These are phyloP conservation scores for Suillus americanus DNA, from an alignment of 768 basidiomycete genomes.

Conservation along the genomic window DNA sequence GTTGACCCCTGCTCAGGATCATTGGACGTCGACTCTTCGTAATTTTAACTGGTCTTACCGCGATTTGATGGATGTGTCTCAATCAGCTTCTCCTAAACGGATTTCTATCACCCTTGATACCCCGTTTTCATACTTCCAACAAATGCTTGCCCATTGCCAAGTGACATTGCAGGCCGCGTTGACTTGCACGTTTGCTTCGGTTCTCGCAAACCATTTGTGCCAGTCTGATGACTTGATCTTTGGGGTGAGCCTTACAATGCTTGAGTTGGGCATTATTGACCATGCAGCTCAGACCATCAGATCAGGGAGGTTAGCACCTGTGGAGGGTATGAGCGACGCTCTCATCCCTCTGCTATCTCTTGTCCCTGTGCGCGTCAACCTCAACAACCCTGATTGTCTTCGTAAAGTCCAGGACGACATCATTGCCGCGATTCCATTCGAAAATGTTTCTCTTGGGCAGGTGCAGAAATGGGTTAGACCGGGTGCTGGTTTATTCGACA, in stretches of 20 bases:
- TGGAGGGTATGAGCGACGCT: conserved; percentile 22
- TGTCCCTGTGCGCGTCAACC: conserved; percentile 27
- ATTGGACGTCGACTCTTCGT: conserved; percentile 25
- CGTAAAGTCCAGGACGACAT: conserved; percentile 27
- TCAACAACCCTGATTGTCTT: conserved; percentile 15
- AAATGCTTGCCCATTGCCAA: conserved; percentile 20
- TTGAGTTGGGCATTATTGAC: not conserved
- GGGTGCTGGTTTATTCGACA: conserved; percentile 25
- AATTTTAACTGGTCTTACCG: conserved; percentile 20
- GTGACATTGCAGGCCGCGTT: conserved; percentile 34
- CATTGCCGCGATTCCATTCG: conserved; percentile 26
- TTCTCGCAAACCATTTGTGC: conserved; percentile 25
- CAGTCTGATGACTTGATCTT: conserved; percentile 29
- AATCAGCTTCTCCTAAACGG: conserved; percentile 12
- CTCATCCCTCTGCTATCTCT: conserved; percentile 28
- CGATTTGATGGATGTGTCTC: conserved; percentile 6
- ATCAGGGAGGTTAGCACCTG: conserved; percentile 28
- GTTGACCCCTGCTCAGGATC: conserved; percentile 14
- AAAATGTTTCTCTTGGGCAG: conserved; percentile 29
- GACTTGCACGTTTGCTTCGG: conserved; percentile 27
- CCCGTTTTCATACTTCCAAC: conserved; percentile 20
- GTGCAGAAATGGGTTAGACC: conserved; percentile 32
- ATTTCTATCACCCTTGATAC: conserved; percentile 13
- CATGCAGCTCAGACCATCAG: conserved; percentile 27
- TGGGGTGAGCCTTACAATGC: conserved; percentile 24